Base-by-base conservation (phyloP, 1,284 basidiomycete genomes). In the Amylostereum areolatum region DNA sequence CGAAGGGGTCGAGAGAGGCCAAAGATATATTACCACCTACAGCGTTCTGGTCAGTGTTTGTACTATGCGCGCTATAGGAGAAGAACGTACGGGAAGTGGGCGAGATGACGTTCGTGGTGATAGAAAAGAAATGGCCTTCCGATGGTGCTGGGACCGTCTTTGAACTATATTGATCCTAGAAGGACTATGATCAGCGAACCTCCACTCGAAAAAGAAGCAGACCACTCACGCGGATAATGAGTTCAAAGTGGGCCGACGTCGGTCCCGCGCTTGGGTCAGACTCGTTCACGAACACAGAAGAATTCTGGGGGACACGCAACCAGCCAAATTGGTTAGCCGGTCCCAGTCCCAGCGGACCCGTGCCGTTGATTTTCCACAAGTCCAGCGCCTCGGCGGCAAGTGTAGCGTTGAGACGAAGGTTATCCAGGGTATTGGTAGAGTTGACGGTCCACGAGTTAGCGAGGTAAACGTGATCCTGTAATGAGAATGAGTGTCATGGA, bases 391-490 rank as follows among this genome's bases (percentile, higher is more conserved):
- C 41, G 4, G 41, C 41, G 8, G 18, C 41, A n/a, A 43, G 25
- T 29, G 41, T 25, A 28, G 41, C 41, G 30, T 43, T 28, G 5
- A 6, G 7, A n/a, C 18, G 18, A n/a, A 28, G 11, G 41, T 28
- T 43, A 28, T 43, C 41, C n/a, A 43, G 6, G 8, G 41, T 43
- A 27, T 25, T 7, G 7, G 11, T 29, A 5, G 18, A 25, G 7
- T 12, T 11, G 8, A 29, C 41, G 30, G 6, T 29, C 25, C 25
- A 28, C 8, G 18, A 43, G n/a, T 28, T 28, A 27, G 25, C 34
- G 10, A 66, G 48, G 6, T 59, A 51, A 5, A 60, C 46, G 43
- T 72, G 70, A 46, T 69, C 69, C 9, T 32, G 31, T 25, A 18
- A 18, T 18, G 18, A 18, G 18, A 18, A 18, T 18, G 18, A 18